Percentiles rank a stretch among this genome's conserved stretches.
Conservation (phyloP, 148 eudicot genomes). For the Arbutus unedo region DNA sequence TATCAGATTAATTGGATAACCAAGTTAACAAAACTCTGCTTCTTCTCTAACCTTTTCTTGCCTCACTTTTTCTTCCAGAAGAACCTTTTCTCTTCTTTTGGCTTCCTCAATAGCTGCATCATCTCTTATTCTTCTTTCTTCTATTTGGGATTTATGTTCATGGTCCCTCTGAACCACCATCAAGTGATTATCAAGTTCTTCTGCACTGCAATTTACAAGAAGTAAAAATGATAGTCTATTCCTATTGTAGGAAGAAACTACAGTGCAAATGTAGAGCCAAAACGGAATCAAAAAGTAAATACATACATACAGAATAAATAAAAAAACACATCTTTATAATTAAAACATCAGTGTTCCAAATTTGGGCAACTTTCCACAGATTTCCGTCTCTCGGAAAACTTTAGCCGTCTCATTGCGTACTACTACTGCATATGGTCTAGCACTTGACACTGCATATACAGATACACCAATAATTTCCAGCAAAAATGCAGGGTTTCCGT, state of each 20-base stretch:
- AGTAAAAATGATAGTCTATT: background rate
- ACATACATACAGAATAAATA: no score
- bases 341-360: no score
- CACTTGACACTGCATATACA: no score
- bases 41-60: constrained; percentile 71
- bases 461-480: background rate
- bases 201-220: constrained; percentile 55
- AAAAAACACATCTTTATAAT: no score
- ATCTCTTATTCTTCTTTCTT: constrained; percentile 82
- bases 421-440: background rate
- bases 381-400: no score
- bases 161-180: constrained; percentile 77
- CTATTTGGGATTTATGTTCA: constrained; percentile 70
- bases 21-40: constrained; percentile 50
- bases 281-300: no score
- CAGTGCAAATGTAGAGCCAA: background rate
- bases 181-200: constrained; percentile 83
- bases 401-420: background rate
- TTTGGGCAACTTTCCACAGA: no score
- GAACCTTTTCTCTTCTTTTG: constrained; percentile 68
- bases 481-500: background rate
- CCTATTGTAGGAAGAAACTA: constrained; percentile 1
- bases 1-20: constrained; percentile 2
- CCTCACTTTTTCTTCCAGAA: constrained; percentile 48
- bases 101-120: constrained; percentile 89